Evolutionary conservation across 2,329 filamentous ascomycete species (phyloP), one percentile per base, ranked within the genome.

Genomic region (Elsinoe australis): DNA sequence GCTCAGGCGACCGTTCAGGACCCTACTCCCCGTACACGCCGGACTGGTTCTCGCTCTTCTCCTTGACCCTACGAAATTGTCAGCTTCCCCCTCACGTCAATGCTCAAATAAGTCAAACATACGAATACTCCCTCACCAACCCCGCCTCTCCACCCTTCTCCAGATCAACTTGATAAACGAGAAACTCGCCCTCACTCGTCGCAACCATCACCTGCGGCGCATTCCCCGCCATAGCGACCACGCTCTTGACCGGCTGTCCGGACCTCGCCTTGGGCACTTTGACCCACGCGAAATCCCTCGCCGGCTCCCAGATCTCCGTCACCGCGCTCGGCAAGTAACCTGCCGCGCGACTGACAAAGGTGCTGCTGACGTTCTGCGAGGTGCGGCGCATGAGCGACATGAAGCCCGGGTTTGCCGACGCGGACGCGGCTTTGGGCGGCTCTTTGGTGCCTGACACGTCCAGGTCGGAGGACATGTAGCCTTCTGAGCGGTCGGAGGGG

Each of bases 151-250:
- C 92, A 14, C 92, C 92, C 53, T 86, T 85, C 58, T 94, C 89
- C 71, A 98, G 79, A 63, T 98, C 89, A 48, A 98, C 88, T 55
- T 87, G 90, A 67, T 90, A 98, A 22, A 96, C 84, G 58, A 92
- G 95, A 61, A 95, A 96, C 18, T 83, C 83, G 7, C 92, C 92
- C 63, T 98, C 92, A 58, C 85, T 95, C 0, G 92, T 98, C 10
- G 95, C 89, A 0, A 96, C 87, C 89, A 98, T 96, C 41, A 98
- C 86, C 59, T 96, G 89, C 1, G 92, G 92, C 19, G 85, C 89
- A 62, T 82, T 94, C 60, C 83, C 92, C 62, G 87, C 95, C 83
- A 98, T 94, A 6, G 92, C 90, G 34, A 98, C 92, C n/a, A 98
- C 90, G 55, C 87, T 95, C 55, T 85, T 76, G 32, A 94, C 67